phyloP scores from a whole-genome alignment of 306 rosid genomes.

The Ormosia semicastrata region DNA sequence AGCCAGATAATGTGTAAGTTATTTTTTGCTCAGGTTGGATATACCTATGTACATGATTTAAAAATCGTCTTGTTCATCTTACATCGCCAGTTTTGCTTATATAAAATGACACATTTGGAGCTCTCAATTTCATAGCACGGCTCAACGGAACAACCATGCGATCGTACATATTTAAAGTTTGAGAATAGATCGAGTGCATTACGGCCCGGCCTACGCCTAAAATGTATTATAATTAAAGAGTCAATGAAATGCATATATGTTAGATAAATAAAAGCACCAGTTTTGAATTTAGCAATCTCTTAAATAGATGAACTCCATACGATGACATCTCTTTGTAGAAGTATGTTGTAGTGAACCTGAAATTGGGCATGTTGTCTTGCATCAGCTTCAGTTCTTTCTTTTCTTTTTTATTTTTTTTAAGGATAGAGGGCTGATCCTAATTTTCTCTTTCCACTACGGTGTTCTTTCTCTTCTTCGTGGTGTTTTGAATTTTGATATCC shows the following conservation, averaged over 20 bases:
- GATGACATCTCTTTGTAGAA: background rate
- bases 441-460: no score
- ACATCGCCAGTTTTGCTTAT: background rate
- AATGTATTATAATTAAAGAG: background rate
- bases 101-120: no score
- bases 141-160: no score
- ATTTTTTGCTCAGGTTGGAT: background rate
- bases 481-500: no score
- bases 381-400: background rate
- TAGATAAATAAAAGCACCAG: background rate
- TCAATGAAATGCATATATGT: background rate
- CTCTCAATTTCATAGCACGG: no score
- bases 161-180: no score
- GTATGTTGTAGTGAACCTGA: background rate
- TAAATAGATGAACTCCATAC: background rate
- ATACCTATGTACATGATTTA: background rate
- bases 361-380: background rate
- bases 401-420: background rate
- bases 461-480: no score
- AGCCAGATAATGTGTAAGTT: background rate
- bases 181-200: no score
- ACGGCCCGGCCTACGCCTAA: background rate
- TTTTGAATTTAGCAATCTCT: slow-evolving; percentile 5
- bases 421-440: no score
- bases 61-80: background rate